These are phyloP conservation scores for Echinochloa phyllopogon DNA, from an alignment of 176 grass and related monocot species.

Conservation along the genomic window DNA sequence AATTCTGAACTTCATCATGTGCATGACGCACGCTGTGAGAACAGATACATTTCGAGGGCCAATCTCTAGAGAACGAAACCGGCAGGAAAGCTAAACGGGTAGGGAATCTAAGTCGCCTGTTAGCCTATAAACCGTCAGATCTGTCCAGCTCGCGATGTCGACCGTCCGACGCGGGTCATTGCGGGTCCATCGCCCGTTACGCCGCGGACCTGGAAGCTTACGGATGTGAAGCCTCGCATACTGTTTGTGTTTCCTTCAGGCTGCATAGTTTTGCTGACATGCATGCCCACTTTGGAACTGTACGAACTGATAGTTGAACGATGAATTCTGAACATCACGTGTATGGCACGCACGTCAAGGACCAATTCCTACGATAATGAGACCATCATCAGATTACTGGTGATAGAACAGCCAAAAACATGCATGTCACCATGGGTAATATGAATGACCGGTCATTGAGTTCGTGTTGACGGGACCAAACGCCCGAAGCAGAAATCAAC, in stretches of 20 bases:
- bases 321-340: neutral
- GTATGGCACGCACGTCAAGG: neutral
- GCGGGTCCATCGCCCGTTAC: too few species aligned
- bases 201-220: too few species aligned
- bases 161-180: too few species aligned
- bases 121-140: too few species aligned
- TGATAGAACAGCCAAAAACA: neutral
- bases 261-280: neutral
- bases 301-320: neutral
- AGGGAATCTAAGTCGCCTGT: too few species aligned
- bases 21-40: constrained; percentile 3
- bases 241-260: neutral
- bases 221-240: too few species aligned
- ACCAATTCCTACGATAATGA: neutral
- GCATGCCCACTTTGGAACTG: neutral
- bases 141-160: too few species aligned
- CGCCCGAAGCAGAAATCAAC: neutral
- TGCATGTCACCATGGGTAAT: neutral
- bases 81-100: too few species aligned
- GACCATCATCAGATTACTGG: neutral
- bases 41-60: neutral
- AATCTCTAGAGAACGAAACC: too few species aligned
- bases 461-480: neutral
- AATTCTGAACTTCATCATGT: neutral
- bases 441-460: neutral